These are phyloP conservation scores for Tetrahymena thermophila DNA, from an alignment of 73 alveolate species.

Conservation along the genomic window DNA sequence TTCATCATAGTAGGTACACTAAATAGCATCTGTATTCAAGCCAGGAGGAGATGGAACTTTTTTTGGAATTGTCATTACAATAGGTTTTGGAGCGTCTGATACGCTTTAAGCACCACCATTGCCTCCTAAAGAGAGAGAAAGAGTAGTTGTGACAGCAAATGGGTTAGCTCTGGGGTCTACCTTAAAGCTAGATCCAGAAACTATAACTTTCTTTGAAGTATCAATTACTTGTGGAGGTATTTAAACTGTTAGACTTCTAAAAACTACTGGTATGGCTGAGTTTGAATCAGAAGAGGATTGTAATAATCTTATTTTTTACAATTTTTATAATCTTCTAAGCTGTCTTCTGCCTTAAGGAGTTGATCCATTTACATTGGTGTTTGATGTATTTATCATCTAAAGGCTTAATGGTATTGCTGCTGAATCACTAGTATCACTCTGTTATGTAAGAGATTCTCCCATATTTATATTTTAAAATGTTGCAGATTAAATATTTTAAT, in stretches of 20 bases:
- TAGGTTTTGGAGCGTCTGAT: not conserved
- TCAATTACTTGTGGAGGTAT: not conserved
- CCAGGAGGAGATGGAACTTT: not conserved
- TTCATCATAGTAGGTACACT: not conserved
- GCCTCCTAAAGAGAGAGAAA: not conserved
- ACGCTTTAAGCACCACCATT: not conserved
- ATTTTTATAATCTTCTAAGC: not conserved
- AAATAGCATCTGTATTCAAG: not conserved
- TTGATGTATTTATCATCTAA: not conserved
- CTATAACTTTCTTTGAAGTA: not conserved
- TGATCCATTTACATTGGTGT: not conserved
- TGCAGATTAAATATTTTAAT: not conserved
- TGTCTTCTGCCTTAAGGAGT: not conserved
- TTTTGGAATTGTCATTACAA: not conserved
- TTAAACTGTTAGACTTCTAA: not conserved
- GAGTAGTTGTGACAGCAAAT: not conserved
- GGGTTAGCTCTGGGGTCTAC: slow-evolving; percentile 1
- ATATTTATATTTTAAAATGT: not conserved
- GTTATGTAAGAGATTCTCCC: not conserved
- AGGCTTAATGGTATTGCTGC: not conserved
- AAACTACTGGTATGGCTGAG: not conserved
- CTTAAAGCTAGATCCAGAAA: not conserved
- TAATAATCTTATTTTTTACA: not conserved
- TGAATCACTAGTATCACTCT: not conserved
- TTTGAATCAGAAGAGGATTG: not conserved